Evolutionary conservation across 192 early-diverging fungal genomes (phyloP).

Genomic region (Coemansia reversa): DNA sequence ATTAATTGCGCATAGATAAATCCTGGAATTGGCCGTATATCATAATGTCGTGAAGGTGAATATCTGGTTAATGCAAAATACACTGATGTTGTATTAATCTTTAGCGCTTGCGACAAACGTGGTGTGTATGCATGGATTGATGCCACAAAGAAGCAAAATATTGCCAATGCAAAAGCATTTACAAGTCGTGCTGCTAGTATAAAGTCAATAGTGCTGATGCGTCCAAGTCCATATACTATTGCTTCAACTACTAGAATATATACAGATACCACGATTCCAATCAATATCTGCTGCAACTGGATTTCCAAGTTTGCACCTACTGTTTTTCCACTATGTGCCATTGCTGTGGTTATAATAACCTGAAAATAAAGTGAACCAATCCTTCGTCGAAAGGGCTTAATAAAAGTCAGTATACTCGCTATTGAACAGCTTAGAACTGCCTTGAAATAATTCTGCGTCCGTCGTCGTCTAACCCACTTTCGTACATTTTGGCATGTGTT

Average conservation of each 20-base stretch:
- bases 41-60: slow-evolving; percentile 1
- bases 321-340: slow-evolving; percentile 43
- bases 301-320: slow-evolving; percentile 45
- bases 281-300: slow-evolving; percentile 36
- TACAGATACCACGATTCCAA: slow-evolving; percentile 13
- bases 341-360: slow-evolving; percentile 28
- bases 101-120: slow-evolving; percentile 26
- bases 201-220: slow-evolving; percentile 13
- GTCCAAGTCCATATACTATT: slow-evolving; percentile 14
- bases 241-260: slow-evolving; percentile 33
- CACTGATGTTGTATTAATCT: slow-evolving; percentile 31
- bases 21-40: slow-evolving; percentile 30
- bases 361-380: slow-evolving; percentile 37
- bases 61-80: slow-evolving; percentile 29
- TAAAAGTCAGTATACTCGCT: slow-evolving; percentile 30
- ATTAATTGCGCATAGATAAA: slow-evolving; percentile 38
- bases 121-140: slow-evolving; percentile 30
- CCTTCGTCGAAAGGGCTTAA: slow-evolving; percentile 14
- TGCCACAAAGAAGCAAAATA: slow-evolving; percentile 34
- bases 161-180: slow-evolving; percentile 20
- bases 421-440: slow-evolving; percentile 32
- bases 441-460: slow-evolving; percentile 37
- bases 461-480: slow-evolving; percentile 21
- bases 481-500: neutral
- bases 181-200: slow-evolving; percentile 20